phyloP scores from a whole-genome alignment of 2,329 filamentous ascomycete species.

The Arthroderma sp. region DNA sequence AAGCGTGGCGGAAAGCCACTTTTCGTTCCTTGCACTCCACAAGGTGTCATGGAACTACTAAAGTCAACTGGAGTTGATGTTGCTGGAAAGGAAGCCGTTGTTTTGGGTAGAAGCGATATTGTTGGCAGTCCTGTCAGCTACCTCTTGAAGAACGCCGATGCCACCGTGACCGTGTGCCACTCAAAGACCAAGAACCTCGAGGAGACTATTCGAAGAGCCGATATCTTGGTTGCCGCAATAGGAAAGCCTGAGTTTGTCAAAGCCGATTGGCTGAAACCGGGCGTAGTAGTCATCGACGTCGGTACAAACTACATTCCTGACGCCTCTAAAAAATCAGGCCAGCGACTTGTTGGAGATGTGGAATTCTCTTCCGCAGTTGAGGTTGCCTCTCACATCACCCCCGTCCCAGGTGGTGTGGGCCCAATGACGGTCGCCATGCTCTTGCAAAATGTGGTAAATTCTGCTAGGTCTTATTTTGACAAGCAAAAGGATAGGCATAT shows the following conservation, averaged over 20 bases:
- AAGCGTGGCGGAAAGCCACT: slow-evolving; percentile 83
- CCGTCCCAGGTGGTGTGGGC: slow-evolving; percentile 89
- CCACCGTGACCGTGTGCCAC: slow-evolving; percentile 93
- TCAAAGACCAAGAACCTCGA: slow-evolving; percentile 67
- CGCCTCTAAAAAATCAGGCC: slow-evolving; percentile 76
- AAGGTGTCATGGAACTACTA: slow-evolving; percentile 90
- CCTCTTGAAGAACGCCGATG: slow-evolving; percentile 85
- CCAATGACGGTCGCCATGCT: slow-evolving; percentile 99
- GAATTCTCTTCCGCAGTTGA: slow-evolving; percentile 74
- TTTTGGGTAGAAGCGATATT: slow-evolving; percentile 90
- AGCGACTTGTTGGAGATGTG: slow-evolving; percentile 87
- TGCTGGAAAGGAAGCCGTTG: slow-evolving; percentile 83
- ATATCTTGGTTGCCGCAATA: slow-evolving; percentile 85
- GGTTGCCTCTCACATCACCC: slow-evolving; percentile 86
- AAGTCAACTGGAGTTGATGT: slow-evolving; percentile 71
- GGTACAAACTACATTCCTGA: slow-evolving; percentile 94
- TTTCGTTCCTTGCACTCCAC: slow-evolving; percentile 90
- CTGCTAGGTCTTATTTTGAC: slow-evolving; percentile 69
- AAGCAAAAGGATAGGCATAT: slow-evolving; percentile 68
- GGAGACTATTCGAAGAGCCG: slow-evolving; percentile 65
- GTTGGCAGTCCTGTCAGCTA: slow-evolving; percentile 96
- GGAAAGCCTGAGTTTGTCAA: slow-evolving; percentile 78
- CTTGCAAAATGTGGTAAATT: slow-evolving; percentile 84
- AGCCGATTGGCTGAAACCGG: slow-evolving; percentile 89
- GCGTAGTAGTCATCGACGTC: slow-evolving; percentile 92